Percentiles rank a stretch among this genome's conserved stretches.
Conservation (phyloP, 768 basidiomycete species). For the Termitomyces bulborhizus region DNA sequence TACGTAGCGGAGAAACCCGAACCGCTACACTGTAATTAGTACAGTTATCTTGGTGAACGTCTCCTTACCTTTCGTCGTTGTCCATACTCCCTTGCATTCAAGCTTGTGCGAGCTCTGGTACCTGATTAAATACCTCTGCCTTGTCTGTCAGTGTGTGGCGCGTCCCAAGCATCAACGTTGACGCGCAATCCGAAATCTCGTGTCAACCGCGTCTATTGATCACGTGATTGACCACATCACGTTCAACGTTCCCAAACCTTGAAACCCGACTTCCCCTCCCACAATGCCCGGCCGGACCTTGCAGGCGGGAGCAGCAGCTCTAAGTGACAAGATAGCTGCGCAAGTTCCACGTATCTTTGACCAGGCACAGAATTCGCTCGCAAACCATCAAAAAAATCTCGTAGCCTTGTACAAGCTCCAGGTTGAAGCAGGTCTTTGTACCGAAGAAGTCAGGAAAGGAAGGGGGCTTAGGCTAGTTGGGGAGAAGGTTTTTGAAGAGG, state of each 20-base stretch:
- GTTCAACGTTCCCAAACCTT: background rate
- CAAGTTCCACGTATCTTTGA: conserved; percentile 64
- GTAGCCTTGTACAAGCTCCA: conserved; percentile 81
- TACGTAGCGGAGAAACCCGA: too few relatives aligned
- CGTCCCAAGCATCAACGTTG: too few relatives aligned
- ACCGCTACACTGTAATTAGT: too few relatives aligned
- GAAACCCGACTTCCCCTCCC: background rate
- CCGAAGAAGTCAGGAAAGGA: conserved; percentile 43
- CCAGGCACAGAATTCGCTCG: conserved; percentile 64
- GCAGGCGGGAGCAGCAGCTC: conserved; percentile 4
- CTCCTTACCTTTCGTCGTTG: too few relatives aligned
- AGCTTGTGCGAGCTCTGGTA: too few relatives aligned
- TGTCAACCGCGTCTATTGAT: background rate
- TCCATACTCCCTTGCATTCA: too few relatives aligned
- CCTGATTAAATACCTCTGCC: too few relatives aligned
- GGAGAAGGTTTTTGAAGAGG: conserved; percentile 69
- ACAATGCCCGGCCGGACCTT: conserved; percentile 16
- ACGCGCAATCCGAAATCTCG: background rate
- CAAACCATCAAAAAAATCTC: conserved; percentile 88
- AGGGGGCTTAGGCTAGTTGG: conserved; percentile 51
- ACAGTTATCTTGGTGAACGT: too few relatives aligned
- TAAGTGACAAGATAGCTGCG: conserved; percentile 6
- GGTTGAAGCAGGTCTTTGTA: conserved; percentile 48
- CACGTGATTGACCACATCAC: background rate
- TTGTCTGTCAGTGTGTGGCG: too few relatives aligned